Evolutionary conservation across 1,139 yeast genomes (phyloP), one percentile per base, ranked within the genome.

Genomic region (Taphrina populina): DNA sequence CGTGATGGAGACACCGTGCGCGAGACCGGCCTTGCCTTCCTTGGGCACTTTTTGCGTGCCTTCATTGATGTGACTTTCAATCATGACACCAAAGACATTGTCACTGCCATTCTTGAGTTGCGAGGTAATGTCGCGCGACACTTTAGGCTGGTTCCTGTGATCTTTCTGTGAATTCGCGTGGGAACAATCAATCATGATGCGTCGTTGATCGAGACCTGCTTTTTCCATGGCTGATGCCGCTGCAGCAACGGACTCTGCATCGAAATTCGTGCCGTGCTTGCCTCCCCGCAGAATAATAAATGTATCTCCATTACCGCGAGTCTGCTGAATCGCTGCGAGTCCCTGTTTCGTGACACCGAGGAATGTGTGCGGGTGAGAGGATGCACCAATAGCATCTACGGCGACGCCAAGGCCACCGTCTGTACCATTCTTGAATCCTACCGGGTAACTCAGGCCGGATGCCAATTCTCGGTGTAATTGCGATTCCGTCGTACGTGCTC

Each of bases 401-500:
- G 96, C 95, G 58, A 90, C 96, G 61, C 86, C 88, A 57, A 90
- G 73, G 46, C 88, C 81, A 67, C 97, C 97, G 69, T 90, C 96
- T 36, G 97, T 90, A 67, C 96, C 96, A 69, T 90, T 90, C 71
- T 90, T 90, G 83, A 90, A 90, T 44, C 97, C 97, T 55, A 90
- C 87, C 51, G 97, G 97, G 88, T 90, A 90, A 13, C 95, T 85
- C 49, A 90, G 76, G 35, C 96, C 97, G 2, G 96, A 88, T 8
- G 96, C 95, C 65, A 90, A 79, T 70, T 90, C 97, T 71, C 97
- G 84, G 72, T 90, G 97, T 61, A 90, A 80, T 73, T 90, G 97
- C 32, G 96, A 88, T 73, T 90, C 97, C 40, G 97, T 90, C 54
- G 97, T 90, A 76, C 97, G 83, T 58, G 97, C 97, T 66, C 97